Base-by-base conservation (phyloP, 2,329 filamentous ascomycete genomes). In the Sporothrix pallida region DNA sequence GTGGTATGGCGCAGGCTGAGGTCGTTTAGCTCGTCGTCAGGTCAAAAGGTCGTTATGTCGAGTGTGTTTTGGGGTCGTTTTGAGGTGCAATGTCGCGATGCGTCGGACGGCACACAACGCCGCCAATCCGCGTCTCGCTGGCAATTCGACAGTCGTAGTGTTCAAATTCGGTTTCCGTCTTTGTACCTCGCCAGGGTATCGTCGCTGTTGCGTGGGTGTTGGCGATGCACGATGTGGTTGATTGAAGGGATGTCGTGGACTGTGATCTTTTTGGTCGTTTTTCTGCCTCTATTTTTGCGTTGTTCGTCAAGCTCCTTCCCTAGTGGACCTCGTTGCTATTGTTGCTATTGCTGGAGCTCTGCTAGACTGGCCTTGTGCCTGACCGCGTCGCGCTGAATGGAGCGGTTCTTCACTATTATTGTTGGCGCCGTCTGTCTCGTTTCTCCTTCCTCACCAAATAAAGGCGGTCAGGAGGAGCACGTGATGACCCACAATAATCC, bases 381-480 rank as follows among this genome's bases (percentile, higher is more conserved):
- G 46, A 15, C 70, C 70, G 70, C 56, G 70, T 56, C 67, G 72
- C 72, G 72, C 67, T 70, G 68, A 37, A 65, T 37, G 31, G 31
- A 63, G 23, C 23, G 26, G 56, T 15, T n/a, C 52, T 56, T 56
- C 7, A 20, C 52, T 23, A 20, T 54, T 8, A 20, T 5, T 54
- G 17, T 20, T 60, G 56, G n/a, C n/a, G n/a, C n/a, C n/a, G n/a
- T n/a, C 56, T 60, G 26, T 20, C 23, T 31, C 31, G 60, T 37
- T 37, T 37, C 31, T 37, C 31, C 31, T 37, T n/a, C 23, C n/a
- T n/a, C 10, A 26, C 12, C 23, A 70, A 7, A 9, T n/a, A 2
- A 62, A 63, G 54, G 73, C 73, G 73, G 73, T 74, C 62, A 72
- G 26, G 63, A 0, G 0, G 1, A 0, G 1, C 74, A 75, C 74